A percentile compares a stretch with the other conserved stretches of the same genome.
Conservation (phyloP, 2,329 filamentous ascomycete genomes). For the Trichophyton schoenleinii region DNA sequence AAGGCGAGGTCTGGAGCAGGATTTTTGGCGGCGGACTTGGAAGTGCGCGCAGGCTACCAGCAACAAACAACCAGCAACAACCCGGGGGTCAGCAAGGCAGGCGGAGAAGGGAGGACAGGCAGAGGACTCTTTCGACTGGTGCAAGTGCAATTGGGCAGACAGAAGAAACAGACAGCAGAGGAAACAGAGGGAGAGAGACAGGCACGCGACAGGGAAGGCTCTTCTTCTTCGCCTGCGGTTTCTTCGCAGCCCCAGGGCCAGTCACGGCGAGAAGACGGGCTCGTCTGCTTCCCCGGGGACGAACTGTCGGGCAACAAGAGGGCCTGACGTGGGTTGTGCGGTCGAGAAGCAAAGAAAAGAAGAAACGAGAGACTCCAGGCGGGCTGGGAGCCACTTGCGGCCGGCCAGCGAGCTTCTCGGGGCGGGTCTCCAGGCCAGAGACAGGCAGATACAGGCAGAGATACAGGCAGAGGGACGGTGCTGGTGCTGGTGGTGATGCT, state of each 20-base stretch:
- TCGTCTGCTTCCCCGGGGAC: not conserved
- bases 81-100: not conserved
- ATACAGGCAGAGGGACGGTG: not conserved
- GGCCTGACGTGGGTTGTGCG: conserved; percentile 4
- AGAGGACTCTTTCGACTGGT: not conserved
- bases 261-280: not conserved
- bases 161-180: not conserved
- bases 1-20: not conserved
- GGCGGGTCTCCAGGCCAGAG: not conserved
- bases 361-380: conserved; percentile 8
- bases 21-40: not conserved
- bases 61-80: not conserved
- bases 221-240: not conserved
- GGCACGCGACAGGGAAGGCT: not conserved
- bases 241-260: not conserved
- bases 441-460: not conserved
- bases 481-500: not conserved
- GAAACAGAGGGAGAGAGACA: not conserved
- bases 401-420: not conserved
- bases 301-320: conserved; percentile 3
- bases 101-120: not conserved
- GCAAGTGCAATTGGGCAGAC: not conserved
- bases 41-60: not conserved
- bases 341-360: conserved; percentile 7
- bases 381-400: not conserved